Evolutionary conservation across 2,329 filamentous ascomycete species (phyloP), one percentile per base, ranked within the genome.

Genomic region (Erysiphe neolycopersici): DNA sequence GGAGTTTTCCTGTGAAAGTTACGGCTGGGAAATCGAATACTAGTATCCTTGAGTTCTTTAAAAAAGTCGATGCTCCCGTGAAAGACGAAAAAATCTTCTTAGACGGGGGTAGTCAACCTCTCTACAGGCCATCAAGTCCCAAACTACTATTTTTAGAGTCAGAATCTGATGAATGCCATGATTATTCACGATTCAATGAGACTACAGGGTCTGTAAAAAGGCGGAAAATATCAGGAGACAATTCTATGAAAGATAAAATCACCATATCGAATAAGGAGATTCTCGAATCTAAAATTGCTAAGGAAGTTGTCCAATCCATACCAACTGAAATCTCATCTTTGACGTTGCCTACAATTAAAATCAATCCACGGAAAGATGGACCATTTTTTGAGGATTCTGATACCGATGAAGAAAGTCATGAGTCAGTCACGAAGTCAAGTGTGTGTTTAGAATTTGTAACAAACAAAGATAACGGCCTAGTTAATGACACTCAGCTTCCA

Each of bases 41-140:
- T 6, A 82, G 74, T 48, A 82, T 83, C 30, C 60, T 82, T 13
- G 81, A 60, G 48, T 84, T 82, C 57, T 84, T 84, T 55, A 74
- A 79, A 53, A 83, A 81, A 54, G 64, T 70, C 0, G 67, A 69
- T 12, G 59, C 60, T 0, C 59, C 52, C 11, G 22, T 56, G 43
- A 61, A 67, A 45, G 66, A 76, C 48, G 62, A 73, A 45, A 62
- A 64, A 17, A 64, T 79, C 10, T 78, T 80, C 45, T 58, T 64
- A 3, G 59, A 62, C 19, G 58, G 52, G 45, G 51, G 50, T 47
- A 55, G 47, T 46, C 49, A 50, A 43, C 47, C 45, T 6, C 46
- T 49, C 18, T 41, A 17, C 18, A 30, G 46, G n/a, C 31, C 44
- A 40, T 41, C 37, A 16, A 37, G 37, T 29, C 35, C 47, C 16